phyloP scores from a whole-genome alignment of 306 rosid species.

The Pterocarpus santalinus region DNA sequence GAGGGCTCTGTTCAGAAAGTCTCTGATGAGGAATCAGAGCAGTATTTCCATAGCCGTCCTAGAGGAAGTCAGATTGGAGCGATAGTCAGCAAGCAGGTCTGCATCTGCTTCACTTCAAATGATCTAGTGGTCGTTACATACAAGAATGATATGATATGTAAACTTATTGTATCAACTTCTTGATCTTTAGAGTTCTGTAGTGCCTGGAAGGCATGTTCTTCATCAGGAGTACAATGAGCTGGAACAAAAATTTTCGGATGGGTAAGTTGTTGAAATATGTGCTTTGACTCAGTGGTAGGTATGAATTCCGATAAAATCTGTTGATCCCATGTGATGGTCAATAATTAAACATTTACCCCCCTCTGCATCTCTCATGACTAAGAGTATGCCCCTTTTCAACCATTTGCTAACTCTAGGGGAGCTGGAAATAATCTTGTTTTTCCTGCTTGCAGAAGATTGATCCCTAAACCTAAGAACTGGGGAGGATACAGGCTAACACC shows the following conservation, averaged over 20 bases:
- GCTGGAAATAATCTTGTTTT: conserved; percentile 45
- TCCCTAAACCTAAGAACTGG: conserved; percentile 92
- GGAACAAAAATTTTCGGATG: conserved; percentile 80
- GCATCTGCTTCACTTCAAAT: conserved; percentile 43
- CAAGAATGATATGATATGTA: conserved; percentile 19
- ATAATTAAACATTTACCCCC: conserved; percentile 21
- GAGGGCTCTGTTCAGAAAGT: conserved; percentile 90
- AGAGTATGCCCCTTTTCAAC: conserved; percentile 24
- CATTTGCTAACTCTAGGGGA: conserved; percentile 33
- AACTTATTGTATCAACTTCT: conserved; percentile 40
- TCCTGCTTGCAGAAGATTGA: conserved; percentile 72
- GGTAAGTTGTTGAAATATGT: conserved; percentile 64
- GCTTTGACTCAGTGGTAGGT: conserved; percentile 13
- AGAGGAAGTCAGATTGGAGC: conserved; percentile 98
- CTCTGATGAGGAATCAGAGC: conserved; percentile 88
- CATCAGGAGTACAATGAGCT: conserved; percentile 71
- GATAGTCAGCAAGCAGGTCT: conserved; percentile 94
- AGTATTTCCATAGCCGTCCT: conserved; percentile 96
- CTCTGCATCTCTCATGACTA: conserved; percentile 18
- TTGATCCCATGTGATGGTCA: conserved; percentile 24
- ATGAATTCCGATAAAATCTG: conserved; percentile 33
- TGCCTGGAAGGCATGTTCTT: conserved; percentile 89
- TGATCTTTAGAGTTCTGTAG: conserved; percentile 75
- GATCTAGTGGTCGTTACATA: conserved; percentile 17
- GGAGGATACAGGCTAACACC: conserved; percentile 97